Conservation (phyloP, 2,329 filamentous ascomycete genomes). For the Pestalotiopsis sp. region DNA sequence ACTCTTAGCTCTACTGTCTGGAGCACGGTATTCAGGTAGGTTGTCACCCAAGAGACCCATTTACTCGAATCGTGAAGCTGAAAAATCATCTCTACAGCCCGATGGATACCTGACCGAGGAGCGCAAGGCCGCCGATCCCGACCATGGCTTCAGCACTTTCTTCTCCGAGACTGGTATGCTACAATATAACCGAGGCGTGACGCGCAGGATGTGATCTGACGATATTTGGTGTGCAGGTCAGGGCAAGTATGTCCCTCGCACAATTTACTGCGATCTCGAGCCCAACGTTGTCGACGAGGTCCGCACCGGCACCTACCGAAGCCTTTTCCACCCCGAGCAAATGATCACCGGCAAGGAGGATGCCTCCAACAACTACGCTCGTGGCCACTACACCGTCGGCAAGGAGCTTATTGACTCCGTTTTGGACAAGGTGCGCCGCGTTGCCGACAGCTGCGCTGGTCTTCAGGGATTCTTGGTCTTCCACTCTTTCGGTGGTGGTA, state of each 20-base stretch:
- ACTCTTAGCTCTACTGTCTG: conserved; percentile 91
- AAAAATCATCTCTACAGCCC: conserved; percentile 62
- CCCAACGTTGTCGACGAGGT: conserved; percentile 99
- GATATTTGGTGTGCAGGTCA: conserved; percentile 64
- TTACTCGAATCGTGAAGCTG: conserved; percentile 23
- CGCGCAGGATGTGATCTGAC: background rate
- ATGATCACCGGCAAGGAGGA: conserved; percentile 99
- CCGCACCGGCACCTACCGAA: conserved; percentile 94
- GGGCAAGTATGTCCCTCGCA: conserved; percentile 98
- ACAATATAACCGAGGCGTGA: conserved; percentile 16
- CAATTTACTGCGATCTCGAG: conserved; percentile 99
- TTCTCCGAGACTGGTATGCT: conserved; percentile 96
- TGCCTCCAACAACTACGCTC: conserved; percentile 99
- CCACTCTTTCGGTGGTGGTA: conserved; percentile 99
- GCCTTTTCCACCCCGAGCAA: conserved; percentile 97
- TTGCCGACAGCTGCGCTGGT: conserved; percentile 96
- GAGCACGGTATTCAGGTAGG: conserved; percentile 98
- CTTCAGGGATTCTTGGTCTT: conserved; percentile 99
- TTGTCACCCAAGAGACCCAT: conserved; percentile 25
- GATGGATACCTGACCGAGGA: conserved; percentile 99
- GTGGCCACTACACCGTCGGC: conserved; percentile 99
- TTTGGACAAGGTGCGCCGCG: conserved; percentile 94
- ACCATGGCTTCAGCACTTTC: conserved; percentile 99
- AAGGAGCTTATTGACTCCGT: conserved; percentile 99
- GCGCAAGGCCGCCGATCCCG: conserved; percentile 89